Evolutionary conservation across 257 asterid species (phyloP).

Genomic region (Echites panduratus): DNA sequence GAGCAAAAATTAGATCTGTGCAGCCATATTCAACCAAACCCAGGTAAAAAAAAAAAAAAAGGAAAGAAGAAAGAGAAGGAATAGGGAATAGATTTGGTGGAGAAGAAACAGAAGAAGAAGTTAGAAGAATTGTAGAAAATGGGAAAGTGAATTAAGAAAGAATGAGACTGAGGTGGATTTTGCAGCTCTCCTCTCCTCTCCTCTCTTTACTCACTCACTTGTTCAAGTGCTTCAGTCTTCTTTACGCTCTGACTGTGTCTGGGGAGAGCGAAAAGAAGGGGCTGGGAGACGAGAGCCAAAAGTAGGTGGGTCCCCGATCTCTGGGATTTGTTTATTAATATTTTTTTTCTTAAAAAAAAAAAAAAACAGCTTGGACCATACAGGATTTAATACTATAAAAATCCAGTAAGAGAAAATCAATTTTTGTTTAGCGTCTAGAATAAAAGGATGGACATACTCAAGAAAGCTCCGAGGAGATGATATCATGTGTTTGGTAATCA

Average conservation of each 20-base stretch:
- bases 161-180: conserved; percentile 8
- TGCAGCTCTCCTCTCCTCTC: conserved; percentile 6
- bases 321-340: conserved; percentile 3
- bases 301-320: not conserved
- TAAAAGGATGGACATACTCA: too few species aligned
- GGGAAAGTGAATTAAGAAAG: not conserved
- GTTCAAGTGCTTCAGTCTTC: conserved; percentile 9
- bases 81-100: not conserved
- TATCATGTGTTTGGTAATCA: too few species aligned
- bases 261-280: not conserved
- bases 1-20: conserved; percentile 11
- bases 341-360: too few species aligned
- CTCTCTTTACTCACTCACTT: not conserved
- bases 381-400: not conserved
- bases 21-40: not conserved
- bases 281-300: not conserved
- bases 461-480: too few species aligned
- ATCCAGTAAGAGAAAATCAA: too few species aligned
- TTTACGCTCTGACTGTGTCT: not conserved
- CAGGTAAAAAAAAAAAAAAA: not conserved
- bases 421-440: too few species aligned
- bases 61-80: not conserved
- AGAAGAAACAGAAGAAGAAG: not conserved
- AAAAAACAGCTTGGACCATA: not conserved
- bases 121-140: not conserved